A percentile compares a stretch with the other conserved stretches of the same genome.
phyloP scores from a whole-genome alignment of 139 green algal species.

The Yamagishiella unicocca region DNA sequence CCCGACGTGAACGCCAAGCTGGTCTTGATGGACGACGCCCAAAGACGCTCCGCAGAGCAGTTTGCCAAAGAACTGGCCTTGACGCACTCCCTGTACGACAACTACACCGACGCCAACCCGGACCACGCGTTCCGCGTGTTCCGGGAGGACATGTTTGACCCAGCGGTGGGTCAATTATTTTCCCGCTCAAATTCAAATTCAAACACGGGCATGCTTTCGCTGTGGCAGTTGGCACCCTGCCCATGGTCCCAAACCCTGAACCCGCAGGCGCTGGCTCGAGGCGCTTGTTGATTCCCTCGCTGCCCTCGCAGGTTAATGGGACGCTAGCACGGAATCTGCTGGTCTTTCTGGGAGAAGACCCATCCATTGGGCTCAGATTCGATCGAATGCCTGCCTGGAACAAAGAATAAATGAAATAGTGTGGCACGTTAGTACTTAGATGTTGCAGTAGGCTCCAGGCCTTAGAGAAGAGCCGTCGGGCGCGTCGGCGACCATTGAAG shows the following conservation, averaged over 20 bases:
- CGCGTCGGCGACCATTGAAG: too few species aligned
- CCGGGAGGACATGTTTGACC: conserved; percentile 25
- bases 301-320: background rate
- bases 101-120: background rate
- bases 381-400: background rate
- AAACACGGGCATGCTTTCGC: background rate
- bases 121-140: background rate
- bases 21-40: background rate
- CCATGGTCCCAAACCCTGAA: background rate
- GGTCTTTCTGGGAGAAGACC: background rate
- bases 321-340: background rate
- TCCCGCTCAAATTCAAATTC: background rate
- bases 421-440: too few species aligned
- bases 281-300: background rate
- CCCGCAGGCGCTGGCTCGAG: background rate
- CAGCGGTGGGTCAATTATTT: background rate
- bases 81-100: conserved; percentile 20
- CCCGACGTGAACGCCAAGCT: background rate
- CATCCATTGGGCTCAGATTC: background rate
- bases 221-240: background rate
- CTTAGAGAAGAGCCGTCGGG: too few species aligned
- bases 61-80: background rate
- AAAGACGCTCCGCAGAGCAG: background rate
- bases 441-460: too few species aligned
- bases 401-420: too few species aligned